Evolutionary conservation across 257 asterid genomes (phyloP).

Genomic region (Przewalskia tangutica): DNA sequence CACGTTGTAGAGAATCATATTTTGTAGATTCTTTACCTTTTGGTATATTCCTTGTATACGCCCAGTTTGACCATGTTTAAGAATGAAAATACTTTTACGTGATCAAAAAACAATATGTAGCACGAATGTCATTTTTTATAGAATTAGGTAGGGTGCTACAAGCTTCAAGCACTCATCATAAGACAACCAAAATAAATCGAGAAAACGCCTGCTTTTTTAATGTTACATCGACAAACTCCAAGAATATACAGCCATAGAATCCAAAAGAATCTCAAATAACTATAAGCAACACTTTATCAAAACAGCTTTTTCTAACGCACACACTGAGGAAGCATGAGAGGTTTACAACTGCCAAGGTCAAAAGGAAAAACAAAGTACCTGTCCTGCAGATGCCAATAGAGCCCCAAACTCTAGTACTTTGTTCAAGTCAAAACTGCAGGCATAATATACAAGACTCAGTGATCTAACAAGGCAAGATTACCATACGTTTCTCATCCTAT

Average conservation of each 20-base stretch:
- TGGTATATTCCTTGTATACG: too few relatives aligned
- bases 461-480: not conserved
- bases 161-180: not conserved
- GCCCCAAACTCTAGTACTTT: slow-evolving; percentile 98
- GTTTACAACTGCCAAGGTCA: slow-evolving; percentile 4
- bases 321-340: not conserved
- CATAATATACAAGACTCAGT: slow-evolving; percentile 10
- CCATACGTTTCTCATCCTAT: not conserved
- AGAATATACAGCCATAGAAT: not conserved
- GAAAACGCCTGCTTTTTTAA: not conserved
- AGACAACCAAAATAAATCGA: not conserved
- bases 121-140: not conserved
- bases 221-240: not conserved
- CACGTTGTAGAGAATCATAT: too few relatives aligned
- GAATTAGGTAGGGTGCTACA: not conserved
- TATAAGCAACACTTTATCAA: not conserved
- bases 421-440: slow-evolving; percentile 85
- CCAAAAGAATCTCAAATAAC: not conserved
- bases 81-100: too few relatives aligned
- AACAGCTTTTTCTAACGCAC: not conserved
- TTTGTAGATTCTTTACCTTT: too few relatives aligned
- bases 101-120: not conserved
- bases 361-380: slow-evolving; percentile 40
- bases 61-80: too few relatives aligned
- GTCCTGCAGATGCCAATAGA: slow-evolving; percentile 97